Conservation (phyloP, 164 flowering plant species). For the Annona cherimola region DNA sequence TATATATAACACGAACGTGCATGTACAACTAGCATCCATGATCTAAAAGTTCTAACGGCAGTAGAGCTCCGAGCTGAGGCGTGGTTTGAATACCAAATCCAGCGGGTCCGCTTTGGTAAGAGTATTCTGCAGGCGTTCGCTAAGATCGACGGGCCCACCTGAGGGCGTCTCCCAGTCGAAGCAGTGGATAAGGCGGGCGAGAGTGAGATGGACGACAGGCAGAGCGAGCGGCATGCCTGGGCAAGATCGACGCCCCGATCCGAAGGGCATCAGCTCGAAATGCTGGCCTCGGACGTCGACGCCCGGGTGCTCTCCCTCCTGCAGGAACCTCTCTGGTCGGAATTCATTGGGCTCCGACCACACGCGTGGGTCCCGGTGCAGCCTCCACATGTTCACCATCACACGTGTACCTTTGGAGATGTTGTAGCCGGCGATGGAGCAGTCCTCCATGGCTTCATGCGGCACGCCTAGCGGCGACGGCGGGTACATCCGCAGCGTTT, state of each 20-base stretch:
- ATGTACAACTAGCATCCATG: too few species aligned
- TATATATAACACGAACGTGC: too few species aligned
- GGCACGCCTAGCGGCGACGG: neutral
- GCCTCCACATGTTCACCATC: neutral
- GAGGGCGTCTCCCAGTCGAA: slow-evolving; percentile 7
- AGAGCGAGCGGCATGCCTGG: slow-evolving; percentile 5
- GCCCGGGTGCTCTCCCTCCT: neutral
- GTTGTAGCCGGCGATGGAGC: neutral
- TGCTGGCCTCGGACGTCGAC: slow-evolving; percentile 1
- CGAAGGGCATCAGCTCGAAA: slow-evolving; percentile 2
- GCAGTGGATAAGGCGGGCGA: slow-evolving; percentile 5
- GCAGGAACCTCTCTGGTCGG: slow-evolving; percentile 1
- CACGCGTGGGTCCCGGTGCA: slow-evolving; percentile 2
- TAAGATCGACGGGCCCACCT: too few species aligned
- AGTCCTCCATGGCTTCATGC: neutral
- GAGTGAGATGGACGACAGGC: neutral
- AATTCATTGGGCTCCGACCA: slow-evolving; percentile 12
- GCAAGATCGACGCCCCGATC: slow-evolving; percentile 7
- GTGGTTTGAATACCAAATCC: too few species aligned
- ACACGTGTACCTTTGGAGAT: neutral
- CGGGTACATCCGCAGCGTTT: slow-evolving; percentile 13
- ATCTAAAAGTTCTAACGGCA: too few species aligned
- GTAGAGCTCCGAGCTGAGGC: too few species aligned
- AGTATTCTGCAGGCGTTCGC: too few species aligned
- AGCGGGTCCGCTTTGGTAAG: too few species aligned